Evolutionary conservation across 768 basidiomycete genomes (phyloP).

Genomic region (Tricholoma flavovirens): DNA sequence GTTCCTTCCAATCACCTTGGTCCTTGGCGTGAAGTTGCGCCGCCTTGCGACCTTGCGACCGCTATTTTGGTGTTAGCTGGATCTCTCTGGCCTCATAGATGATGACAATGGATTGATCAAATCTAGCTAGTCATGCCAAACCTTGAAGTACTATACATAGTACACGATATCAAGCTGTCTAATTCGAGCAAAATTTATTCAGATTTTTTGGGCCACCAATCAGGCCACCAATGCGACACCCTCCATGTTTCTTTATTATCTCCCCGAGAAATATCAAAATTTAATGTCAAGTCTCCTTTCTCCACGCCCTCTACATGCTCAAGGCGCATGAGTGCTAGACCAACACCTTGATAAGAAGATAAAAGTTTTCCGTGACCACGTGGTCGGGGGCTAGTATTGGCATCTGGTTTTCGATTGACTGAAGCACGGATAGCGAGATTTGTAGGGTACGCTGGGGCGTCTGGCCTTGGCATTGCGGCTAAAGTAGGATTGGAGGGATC

Average conservation of each 20-base stretch:
- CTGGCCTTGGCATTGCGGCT: constrained; percentile 9
- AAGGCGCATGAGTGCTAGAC: constrained; percentile 73
- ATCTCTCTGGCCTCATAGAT: background rate
- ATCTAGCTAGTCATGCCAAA: no score
- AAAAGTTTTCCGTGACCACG: constrained; percentile 76
- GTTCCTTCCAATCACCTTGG: background rate
- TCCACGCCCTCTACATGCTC: constrained; percentile 62
- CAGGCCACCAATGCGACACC: constrained; percentile 66
- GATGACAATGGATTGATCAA: background rate
- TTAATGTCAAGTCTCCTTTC: constrained; percentile 39
- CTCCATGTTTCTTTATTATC: constrained; percentile 28
- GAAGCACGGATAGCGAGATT: constrained; percentile 35
- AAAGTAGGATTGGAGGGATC: constrained; percentile 10
- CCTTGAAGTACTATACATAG: background rate
- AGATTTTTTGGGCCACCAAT: constrained; percentile 48
- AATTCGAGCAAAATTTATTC: constrained; percentile 4
- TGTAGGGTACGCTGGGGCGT: constrained; percentile 23
- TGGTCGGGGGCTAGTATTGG: constrained; percentile 43
- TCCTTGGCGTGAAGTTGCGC: no score
- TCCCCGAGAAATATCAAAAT: constrained; percentile 31
- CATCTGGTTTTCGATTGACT: constrained; percentile 15
- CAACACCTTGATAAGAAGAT: constrained; percentile 51
- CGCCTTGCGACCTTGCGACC: no score
- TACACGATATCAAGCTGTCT: background rate
- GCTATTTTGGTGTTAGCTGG: background rate